Base-by-base conservation (phyloP, 352 stramenopile species). In the Phytophthora pinifolia region DNA sequence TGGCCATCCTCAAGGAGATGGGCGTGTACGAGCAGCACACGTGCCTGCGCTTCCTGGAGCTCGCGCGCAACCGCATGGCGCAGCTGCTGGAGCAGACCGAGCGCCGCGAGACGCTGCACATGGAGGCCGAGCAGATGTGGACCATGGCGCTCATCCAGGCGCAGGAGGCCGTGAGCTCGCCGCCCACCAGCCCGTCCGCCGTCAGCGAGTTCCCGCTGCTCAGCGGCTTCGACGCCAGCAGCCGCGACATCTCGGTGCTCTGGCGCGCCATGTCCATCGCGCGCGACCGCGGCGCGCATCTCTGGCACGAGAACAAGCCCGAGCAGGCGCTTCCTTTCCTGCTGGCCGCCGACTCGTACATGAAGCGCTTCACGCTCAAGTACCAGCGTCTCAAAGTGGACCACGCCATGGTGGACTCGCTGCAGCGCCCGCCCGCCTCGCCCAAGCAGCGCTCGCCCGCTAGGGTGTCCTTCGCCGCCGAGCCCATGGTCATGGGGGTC, bases 361-460 rank as follows among this genome's bases (percentile, higher is more conserved):
- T 94, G 83, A 90, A 90, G 63, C 83, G 83, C 50, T 94, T 94
- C 62, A 89, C 83, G 51, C 72, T 92, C 65, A 92, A 94, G 69
- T 89, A 89, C 55, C 81, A 94, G 62, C 79, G 81, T 25, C 67
- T 94, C 17, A 91, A 89, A 72, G 83, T 94, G 29, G 83, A 94
- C 38, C 79, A 89, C 57, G 83, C 83, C 29, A 84, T 94, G 77
- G 70, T 94, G 9, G 79, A 89, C 49, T 80, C 76, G 20, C 63
- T 88, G 17, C 67, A 85, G 60, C 62, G 67, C 35, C 22, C 56
- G 25, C 27, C 46, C 8, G 30, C 33, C 17, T 48, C 48, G 18
- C 46, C 46, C 32, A 79, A 75, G 48, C 22, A 27, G 22, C 52
- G 62, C 52, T 69, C 69, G 39, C 54, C 52, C 31, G 60, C 77